A percentile compares a stretch with the other conserved stretches of the same genome.
Evolutionary conservation across 2,329 filamentous ascomycete genomes (phyloP).

Genomic region (Mycosphaerella sp.): DNA sequence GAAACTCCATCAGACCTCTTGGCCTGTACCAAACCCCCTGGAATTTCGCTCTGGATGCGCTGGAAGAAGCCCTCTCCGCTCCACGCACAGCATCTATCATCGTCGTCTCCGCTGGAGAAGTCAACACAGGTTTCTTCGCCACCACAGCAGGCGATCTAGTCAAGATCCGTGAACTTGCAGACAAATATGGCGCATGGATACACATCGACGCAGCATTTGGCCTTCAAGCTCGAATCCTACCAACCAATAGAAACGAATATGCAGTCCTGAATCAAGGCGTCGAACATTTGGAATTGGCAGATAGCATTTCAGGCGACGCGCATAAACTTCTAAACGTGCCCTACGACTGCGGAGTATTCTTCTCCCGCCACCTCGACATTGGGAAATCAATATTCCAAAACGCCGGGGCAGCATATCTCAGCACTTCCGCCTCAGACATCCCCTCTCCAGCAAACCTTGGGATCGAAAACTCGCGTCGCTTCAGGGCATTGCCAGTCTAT

Average conservation of each 20-base stretch:
- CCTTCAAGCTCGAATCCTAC: conserved; percentile 66
- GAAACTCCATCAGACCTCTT: conserved; percentile 60
- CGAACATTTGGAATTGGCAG: conserved; percentile 69
- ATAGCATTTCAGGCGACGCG: conserved; percentile 79
- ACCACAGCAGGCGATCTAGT: conserved; percentile 55
- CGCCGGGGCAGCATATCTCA: conserved; percentile 76
- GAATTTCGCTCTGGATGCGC: conserved; percentile 59
- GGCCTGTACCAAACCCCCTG: conserved; percentile 53
- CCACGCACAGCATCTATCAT: conserved; percentile 61
- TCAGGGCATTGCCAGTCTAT: conserved; percentile 86
- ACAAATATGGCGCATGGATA: conserved; percentile 72
- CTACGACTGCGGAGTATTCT: conserved; percentile 88
- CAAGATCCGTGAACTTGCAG: conserved; percentile 61
- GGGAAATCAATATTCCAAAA: conserved; percentile 68
- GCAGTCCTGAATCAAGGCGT: conserved; percentile 46
- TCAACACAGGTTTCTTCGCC: conserved; percentile 82
- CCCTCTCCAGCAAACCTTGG: conserved; percentile 82
- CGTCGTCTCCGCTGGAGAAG: conserved; percentile 76
- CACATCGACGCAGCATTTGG: conserved; percentile 93
- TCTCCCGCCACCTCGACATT: conserved; percentile 58
- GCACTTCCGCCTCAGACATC: conserved; percentile 38
- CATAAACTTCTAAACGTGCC: conserved; percentile 95
- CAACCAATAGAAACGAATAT: conserved; percentile 49
- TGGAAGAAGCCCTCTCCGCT: conserved; percentile 57
- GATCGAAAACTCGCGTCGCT: conserved; percentile 84